These are phyloP conservation scores for Pueraria montana DNA, from an alignment of 306 rosid genomes.

Conservation along the genomic window DNA sequence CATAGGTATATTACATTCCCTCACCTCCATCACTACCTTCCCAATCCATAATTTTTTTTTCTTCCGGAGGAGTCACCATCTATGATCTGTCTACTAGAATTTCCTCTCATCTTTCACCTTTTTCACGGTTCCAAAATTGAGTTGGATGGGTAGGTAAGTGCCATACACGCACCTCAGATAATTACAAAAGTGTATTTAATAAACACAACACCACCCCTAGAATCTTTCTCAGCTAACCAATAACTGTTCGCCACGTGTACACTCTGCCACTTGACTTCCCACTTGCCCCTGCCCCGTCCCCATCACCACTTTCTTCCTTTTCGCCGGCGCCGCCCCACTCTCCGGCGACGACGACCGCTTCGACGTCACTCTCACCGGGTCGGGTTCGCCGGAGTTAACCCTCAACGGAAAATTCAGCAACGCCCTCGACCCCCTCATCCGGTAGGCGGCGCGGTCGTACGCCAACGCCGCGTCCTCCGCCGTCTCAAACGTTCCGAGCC, in stretches of 20 bases:
- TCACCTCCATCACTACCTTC: background rate
- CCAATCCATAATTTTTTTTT: background rate
- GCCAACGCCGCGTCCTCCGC: constrained; percentile 98
- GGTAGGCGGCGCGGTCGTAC: constrained; percentile 88
- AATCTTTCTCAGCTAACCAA: constrained; percentile 42
- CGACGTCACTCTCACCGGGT: constrained; percentile 82
- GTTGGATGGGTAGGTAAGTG: constrained; percentile 32
- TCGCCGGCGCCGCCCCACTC: constrained; percentile 59
- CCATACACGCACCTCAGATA: constrained; percentile 39
- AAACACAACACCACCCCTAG: background rate
- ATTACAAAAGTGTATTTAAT: constrained; percentile 48
- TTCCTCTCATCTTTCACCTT: background rate
- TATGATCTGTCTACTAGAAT: background rate
- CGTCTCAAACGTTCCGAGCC: constrained; percentile 97
- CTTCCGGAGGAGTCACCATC: constrained; percentile 19
- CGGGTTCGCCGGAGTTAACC: constrained; percentile 94
- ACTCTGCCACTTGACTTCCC: constrained; percentile 45
- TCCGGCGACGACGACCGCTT: constrained; percentile 73
- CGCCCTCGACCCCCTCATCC: constrained; percentile 93
- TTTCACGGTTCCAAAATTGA: constrained; percentile 38
- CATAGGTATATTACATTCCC: constrained; percentile 35
- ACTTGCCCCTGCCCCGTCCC: constrained; percentile 39
- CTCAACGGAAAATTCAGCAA: constrained; percentile 88
- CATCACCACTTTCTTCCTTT: constrained; percentile 57
- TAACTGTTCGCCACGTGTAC: constrained; percentile 46